These are phyloP conservation scores for Cladosporium cucumerinum DNA, from an alignment of 2,329 filamentous ascomycete species.

Conservation along the genomic window DNA sequence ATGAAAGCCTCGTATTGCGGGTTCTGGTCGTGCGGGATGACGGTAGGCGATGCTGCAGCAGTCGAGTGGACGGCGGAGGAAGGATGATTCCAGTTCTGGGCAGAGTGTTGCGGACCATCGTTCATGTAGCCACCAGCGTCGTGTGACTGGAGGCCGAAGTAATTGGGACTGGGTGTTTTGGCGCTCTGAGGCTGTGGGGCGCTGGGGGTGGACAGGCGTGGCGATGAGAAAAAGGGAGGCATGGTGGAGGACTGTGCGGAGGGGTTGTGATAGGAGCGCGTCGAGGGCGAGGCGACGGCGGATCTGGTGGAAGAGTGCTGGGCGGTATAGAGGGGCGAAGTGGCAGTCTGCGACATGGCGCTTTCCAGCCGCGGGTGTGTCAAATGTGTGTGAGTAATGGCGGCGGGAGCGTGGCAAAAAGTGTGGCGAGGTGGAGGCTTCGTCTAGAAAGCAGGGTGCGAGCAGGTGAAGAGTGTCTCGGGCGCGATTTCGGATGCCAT, in stretches of 20 bases:
- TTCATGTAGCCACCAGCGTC: constrained; percentile 55
- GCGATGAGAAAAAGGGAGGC: constrained; percentile 32
- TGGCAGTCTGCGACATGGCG: constrained; percentile 26
- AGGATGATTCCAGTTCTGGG: constrained; percentile 71
- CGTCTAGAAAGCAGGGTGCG: background rate
- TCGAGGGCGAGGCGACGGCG: constrained; percentile 1
- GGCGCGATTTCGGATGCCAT: background rate
- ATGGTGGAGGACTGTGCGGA: constrained; percentile 18
- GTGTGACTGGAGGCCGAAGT: constrained; percentile 73
- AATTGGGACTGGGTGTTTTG: constrained; percentile 67
- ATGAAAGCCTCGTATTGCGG: constrained; percentile 79
- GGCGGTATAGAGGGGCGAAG: constrained; percentile 23
- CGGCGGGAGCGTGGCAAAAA: background rate
- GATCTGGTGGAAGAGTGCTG: constrained; percentile 4
- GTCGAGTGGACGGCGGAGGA: constrained; percentile 70
- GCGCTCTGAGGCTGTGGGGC: constrained; percentile 11
- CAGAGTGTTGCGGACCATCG: constrained; percentile 49
- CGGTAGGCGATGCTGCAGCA: constrained; percentile 63
- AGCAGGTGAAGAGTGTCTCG: background rate
- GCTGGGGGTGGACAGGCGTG: constrained; percentile 24
- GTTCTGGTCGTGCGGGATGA: constrained; percentile 70
- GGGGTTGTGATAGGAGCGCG: background rate
- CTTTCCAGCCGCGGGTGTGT: background rate
- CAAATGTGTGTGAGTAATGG: background rate
- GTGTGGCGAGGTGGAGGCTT: background rate